Conservation (phyloP, 2,329 filamentous ascomycete genomes). For the Ophiostoma perfectum region DNA sequence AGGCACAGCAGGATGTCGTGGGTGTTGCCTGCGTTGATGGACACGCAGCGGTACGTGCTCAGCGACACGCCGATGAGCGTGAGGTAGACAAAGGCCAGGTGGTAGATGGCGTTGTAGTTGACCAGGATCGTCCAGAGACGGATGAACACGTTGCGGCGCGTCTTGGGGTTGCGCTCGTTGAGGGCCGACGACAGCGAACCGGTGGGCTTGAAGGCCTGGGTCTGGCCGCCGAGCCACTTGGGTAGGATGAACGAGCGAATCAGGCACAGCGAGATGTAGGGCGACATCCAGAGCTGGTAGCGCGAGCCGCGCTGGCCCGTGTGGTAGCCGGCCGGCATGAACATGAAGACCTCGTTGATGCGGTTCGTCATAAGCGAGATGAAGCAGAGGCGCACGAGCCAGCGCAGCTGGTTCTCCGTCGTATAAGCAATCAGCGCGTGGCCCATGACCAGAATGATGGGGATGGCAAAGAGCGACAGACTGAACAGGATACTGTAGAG, state of each 20-base stretch:
- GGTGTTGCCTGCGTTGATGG: conserved; percentile 44
- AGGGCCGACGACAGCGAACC: conserved; percentile 51
- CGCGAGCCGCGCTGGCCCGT: conserved; percentile 52
- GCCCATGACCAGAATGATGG: conserved; percentile 51
- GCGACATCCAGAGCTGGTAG: conserved; percentile 58
- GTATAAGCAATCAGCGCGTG: conserved; percentile 54
- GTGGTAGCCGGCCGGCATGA: conserved; percentile 54
- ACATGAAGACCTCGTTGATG: conserved; percentile 54
- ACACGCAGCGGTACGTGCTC: conserved; percentile 40
- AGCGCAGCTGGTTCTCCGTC: conserved; percentile 48
- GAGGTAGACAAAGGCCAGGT: conserved; percentile 24
- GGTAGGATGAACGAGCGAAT: conserved; percentile 54
- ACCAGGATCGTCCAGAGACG: conserved; percentile 51
- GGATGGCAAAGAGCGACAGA: conserved; percentile 53
- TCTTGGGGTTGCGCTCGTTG: conserved; percentile 52
- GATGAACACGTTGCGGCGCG: conserved; percentile 47
- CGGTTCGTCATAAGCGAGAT: conserved; percentile 47
- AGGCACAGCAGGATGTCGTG: conserved; percentile 50
- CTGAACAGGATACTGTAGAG: conserved; percentile 42
- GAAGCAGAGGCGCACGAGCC: conserved; percentile 53
- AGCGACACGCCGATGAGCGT: conserved; percentile 47
- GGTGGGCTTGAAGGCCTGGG: conserved; percentile 55
- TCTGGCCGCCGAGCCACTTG: conserved; percentile 54
- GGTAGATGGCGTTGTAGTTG: conserved; percentile 50
- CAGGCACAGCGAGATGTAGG: conserved; percentile 54